Percentiles rank a stretch among this genome's conserved stretches.
Conservation (phyloP, 768 basidiomycete species). For the Termitomyces titanicus region DNA sequence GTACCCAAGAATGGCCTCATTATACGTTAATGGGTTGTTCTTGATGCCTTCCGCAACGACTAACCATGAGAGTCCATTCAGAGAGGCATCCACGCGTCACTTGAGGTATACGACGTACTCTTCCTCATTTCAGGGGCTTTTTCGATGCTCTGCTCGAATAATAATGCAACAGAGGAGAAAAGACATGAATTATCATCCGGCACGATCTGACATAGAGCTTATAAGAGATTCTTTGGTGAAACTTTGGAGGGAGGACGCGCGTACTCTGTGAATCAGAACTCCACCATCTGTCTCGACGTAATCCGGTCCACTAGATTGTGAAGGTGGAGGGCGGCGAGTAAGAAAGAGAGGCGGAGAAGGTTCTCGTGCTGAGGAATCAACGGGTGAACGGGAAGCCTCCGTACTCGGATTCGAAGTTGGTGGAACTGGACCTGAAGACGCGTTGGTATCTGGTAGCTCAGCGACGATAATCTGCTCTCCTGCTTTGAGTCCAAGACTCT, state of each 20-base stretch:
- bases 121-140: slow-evolving; percentile 69
- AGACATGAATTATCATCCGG: slow-evolving; percentile 98
- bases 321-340: slow-evolving; percentile 6
- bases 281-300: slow-evolving; percentile 61
- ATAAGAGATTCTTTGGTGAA: neutral
- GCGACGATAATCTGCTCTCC: slow-evolving; percentile 90
- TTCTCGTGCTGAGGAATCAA: neutral
- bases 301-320: slow-evolving; percentile 39
- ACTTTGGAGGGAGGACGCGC: slow-evolving; percentile 6
- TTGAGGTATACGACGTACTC: slow-evolving; percentile 41
- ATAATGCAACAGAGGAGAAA: slow-evolving; percentile 80
- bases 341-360: neutral
- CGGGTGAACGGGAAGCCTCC: slow-evolving; percentile 14
- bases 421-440: slow-evolving; percentile 17
- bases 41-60: slow-evolving; percentile 84
- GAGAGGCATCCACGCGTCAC: neutral
- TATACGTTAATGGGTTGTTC: slow-evolving; percentile 67
- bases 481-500: slow-evolving; percentile 68
- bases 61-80: slow-evolving; percentile 23
- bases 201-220: slow-evolving; percentile 39
- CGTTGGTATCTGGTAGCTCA: slow-evolving; percentile 24
- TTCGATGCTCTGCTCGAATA: slow-evolving; percentile 81
- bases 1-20: slow-evolving; percentile 86
- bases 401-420: neutral
- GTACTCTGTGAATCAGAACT: slow-evolving; percentile 71